These are phyloP conservation scores for Ochromonas danica DNA, from an alignment of 108 stramenopile genomes.

Conservation along the genomic window DNA sequence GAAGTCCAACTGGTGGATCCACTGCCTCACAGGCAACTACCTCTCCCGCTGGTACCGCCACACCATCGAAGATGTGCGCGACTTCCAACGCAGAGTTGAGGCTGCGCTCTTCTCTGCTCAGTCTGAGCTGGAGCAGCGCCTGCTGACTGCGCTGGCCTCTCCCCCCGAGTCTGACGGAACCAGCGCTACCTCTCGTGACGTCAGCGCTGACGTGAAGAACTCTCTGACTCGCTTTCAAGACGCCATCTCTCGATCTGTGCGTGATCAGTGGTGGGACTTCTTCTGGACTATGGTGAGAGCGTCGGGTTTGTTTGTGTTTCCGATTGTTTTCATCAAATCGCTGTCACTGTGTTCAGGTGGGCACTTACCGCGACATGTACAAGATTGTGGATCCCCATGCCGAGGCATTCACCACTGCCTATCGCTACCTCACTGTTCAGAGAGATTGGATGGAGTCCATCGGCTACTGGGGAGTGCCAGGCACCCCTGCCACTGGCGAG, in stretches of 20 bases:
- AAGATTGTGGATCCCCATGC: slow-evolving; percentile 6
- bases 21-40: slow-evolving; percentile 28
- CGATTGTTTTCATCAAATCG: background rate
- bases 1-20: slow-evolving; percentile 20
- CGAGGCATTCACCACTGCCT: background rate
- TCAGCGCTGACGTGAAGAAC: too few relatives aligned
- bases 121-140: too few relatives aligned
- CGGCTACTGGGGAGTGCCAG: slow-evolving; percentile 30
- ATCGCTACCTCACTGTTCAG: background rate
- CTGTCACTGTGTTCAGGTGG: too few relatives aligned
- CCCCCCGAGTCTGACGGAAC: too few relatives aligned
- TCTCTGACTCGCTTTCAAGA: slow-evolving; percentile 3
- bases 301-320: background rate
- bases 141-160: too few relatives aligned
- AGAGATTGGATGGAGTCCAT: background rate
- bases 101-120: slow-evolving; percentile 3
- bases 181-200: too few relatives aligned
- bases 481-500: background rate
- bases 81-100: slow-evolving; percentile 17
- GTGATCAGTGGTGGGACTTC: slow-evolving; percentile 31
- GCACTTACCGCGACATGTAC: slow-evolving; percentile 29
- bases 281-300: slow-evolving; percentile 19
- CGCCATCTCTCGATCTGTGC: background rate
- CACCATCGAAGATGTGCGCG: slow-evolving; percentile 17
- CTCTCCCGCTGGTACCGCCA: slow-evolving; percentile 6